Evolutionary conservation across 768 basidiomycete genomes (phyloP), one percentile per base, ranked within the genome.

Genomic region (Candolleomyces efflorescens): DNA sequence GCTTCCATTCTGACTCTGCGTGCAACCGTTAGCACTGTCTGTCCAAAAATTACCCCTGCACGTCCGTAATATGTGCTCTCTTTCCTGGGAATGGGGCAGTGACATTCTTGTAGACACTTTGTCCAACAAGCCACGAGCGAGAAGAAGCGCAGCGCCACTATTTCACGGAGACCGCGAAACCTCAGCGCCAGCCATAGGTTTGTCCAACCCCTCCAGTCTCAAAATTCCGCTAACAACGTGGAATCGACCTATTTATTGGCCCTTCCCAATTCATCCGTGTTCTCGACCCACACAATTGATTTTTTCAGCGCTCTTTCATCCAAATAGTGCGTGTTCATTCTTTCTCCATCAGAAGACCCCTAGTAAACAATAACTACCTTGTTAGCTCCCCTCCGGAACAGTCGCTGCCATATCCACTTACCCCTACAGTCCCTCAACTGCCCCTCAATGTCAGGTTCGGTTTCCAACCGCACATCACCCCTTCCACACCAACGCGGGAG

Each of bases 31-130:
- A 94, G 87, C 92, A 94, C 67, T 95, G 92, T 71, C 72, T 85
- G 59, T 82, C 87, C 60, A 95, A 95, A 76, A 92, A 90, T 66
- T 92, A 90, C 67, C 87, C 90, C 46, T 95, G 92, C 91, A 94
- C 92, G 92, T 93, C 66, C 64, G 89, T 61, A 17, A 9, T 43
- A 32, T 53, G 50, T 57, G 50, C 61, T 48, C 56, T 52, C 52
- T 50, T 36, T 46, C n/a, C 45, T 56, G 26, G 18, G 17, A 13
- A 44, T 53, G 20, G 55, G 18, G 46, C 7, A 15, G 32, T 27
- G 17, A 54, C 54, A 17, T 44, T 60, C 61, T 59, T 57, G 17
- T 66, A 91, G 89, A 59, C 88, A 92, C 67, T 85, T 74, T 67
- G 87, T 92, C 24, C 91, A 92, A 67, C 90, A 92, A 71, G 88